Base-by-base conservation (phyloP, 441 rosid species). In the Erodium moschatum region DNA sequence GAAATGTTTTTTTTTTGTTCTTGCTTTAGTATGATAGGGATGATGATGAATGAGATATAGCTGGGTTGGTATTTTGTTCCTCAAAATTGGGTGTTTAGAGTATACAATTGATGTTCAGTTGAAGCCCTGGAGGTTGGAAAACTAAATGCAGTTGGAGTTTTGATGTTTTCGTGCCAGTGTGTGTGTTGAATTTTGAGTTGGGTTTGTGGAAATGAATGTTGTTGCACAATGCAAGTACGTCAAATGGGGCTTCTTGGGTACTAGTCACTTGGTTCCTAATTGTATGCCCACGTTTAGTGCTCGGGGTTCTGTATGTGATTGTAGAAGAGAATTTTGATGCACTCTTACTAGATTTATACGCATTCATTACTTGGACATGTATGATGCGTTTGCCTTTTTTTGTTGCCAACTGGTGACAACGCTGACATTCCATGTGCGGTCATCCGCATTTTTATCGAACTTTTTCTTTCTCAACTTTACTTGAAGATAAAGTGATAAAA, bases 211-310 rank as follows among this genome's bases (percentile, higher is more conserved):
- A 21, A 58, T 58, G 64, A 58, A 58, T 58, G 20, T 1, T 19
- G 9, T 56, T 19, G 64, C 29, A 58, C 64, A 58, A 58, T 58
- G 64, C 64, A 20, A 19, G 64, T 58, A 19, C 64, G 9, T 58
- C 19, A 21, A 58, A 12, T 58, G 1, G 64, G 29, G 27, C 11
- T 19, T 58, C 31, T 58, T 21, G 13, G 29, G 27, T 20, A 7
- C 29, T 58, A 58, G 31, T 58, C 11, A 20, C 29, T 21, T 58
- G 31, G 29, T 58, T 58, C 27, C 64, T 58, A 21, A 8, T 20
- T 58, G 29, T 58, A 24, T 58, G 6, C 5, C 64, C 31, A 58
- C 20, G 10, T 58, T 20, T 16, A 7, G 38, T 33, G 5, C 9
- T 19, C 20, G 20, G 11, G 20, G 64, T 58, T 20, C 3, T 56